phyloP scores from a whole-genome alignment of 371 early-diverging fungal species.

The Amoeboaphelidium protococcarum region DNA sequence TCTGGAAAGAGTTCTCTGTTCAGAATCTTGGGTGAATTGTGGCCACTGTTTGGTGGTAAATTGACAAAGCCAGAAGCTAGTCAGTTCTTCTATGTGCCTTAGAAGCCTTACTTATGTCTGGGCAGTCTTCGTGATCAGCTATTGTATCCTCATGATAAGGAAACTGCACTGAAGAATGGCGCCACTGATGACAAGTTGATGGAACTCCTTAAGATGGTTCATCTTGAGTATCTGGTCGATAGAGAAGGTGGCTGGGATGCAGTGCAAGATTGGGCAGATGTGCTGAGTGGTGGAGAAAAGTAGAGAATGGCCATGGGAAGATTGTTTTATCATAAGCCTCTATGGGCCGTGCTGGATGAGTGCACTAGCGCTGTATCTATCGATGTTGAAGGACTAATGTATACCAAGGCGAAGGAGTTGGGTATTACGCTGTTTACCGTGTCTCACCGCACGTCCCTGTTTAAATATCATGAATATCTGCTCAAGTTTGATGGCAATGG shows the following conservation, averaged over 20 bases:
- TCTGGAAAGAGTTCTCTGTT: constrained; percentile 71
- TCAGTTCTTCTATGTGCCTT: constrained; percentile 62
- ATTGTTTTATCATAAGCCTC: constrained; percentile 54
- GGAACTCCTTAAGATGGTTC: constrained; percentile 3
- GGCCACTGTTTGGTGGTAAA: not conserved
- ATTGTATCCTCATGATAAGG: constrained; percentile 60
- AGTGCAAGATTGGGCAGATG: constrained; percentile 67
- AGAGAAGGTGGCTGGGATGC: constrained; percentile 70
- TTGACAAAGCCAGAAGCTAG: constrained; percentile 7
- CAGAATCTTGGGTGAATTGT: constrained; percentile 3
- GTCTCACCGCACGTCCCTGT: constrained; percentile 58
- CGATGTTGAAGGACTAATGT: constrained; percentile 71
- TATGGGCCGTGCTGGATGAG: constrained; percentile 51
- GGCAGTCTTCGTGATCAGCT: constrained; percentile 57
- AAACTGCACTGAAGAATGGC: constrained; percentile 38
- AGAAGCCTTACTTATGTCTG: constrained; percentile 57
- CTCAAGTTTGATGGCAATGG: constrained; percentile 55
- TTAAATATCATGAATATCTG: constrained; percentile 56
- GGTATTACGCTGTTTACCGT: constrained; percentile 64
- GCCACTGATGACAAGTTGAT: constrained; percentile 40
- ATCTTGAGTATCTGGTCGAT: constrained; percentile 19
- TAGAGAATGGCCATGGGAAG: constrained; percentile 34
- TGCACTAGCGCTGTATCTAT: constrained; percentile 62
- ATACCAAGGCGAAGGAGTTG: constrained; percentile 52
- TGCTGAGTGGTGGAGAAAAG: constrained; percentile 71